Evolutionary conservation across 176 grass and related monocot species (phyloP), one percentile per base, ranked within the genome.

Genomic region (Juncus effusus): DNA sequence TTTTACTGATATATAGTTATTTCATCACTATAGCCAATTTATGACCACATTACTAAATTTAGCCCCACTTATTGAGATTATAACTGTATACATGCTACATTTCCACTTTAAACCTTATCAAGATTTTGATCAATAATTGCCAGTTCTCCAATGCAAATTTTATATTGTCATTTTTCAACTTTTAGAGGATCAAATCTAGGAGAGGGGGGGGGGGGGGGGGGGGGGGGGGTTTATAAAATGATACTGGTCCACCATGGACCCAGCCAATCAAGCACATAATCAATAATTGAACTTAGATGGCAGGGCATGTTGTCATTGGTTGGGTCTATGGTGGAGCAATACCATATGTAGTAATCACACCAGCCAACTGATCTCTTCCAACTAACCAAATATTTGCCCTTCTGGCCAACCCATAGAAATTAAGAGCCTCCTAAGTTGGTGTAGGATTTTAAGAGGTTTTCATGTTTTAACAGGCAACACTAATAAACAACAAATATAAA

Each of bases 371-470:
- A 28, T 71, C 54, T 71, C 51, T 39, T 16, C 67, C 67, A 71
- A 57, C 67, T 71, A 71, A 51, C 65, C 67, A 70, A 71, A 42
- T 56, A 54, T 56, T 59, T 47, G 44, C 54, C 50, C 54, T 6
- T 57, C 16, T 59, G 15, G 38, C 12, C 11, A 58, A 47, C 41
- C 67, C 56, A 71, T 42, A 51, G 50, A 28, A 72, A 58, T 72
- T 42, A 72, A 60, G 36, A 47, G 69, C 40, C 69, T 60, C 69
- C 54, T 59, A 57, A 58, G 69, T 72, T 72, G 69, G 55, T 72
- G 68, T 42, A 72, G 52, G 68, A 19, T 55, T 28, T 2, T 41
- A 59, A 7, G 50, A 16, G 57, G 68, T 52, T 15, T 55, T 28
- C 1, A 56, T 41, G 5, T 5, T 38, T 11, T 58, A 19, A 9